Conservation (phyloP, 208 protist species). For the Phytomonas francai region DNA sequence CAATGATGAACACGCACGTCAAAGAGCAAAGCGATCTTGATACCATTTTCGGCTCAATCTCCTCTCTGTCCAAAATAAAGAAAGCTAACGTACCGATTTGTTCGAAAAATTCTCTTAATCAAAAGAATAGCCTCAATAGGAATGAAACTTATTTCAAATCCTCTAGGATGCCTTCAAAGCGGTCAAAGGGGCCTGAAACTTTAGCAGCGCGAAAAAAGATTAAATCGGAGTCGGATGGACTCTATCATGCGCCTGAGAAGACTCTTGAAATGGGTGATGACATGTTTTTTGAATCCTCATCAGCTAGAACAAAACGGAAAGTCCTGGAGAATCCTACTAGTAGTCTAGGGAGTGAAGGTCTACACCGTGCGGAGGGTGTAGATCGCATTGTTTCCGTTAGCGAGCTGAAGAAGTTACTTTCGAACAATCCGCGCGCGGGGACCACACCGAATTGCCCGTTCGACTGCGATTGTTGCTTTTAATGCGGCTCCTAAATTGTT, state of each 20-base stretch:
- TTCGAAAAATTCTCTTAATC: neutral
- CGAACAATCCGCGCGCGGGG: conserved; percentile 56
- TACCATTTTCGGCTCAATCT: neutral
- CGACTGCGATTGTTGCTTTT: conserved; percentile 89
- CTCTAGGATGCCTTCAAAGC: neutral
- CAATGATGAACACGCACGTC: neutral
- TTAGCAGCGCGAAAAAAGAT: neutral
- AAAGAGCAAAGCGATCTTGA: neutral
- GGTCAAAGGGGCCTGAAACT: neutral
- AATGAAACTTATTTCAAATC: neutral
- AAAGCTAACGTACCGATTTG: neutral
- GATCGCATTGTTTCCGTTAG: conserved; percentile 68
- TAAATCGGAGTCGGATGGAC: conserved; percentile 31
- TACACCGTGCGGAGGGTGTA: conserved; percentile 55
- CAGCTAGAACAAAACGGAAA: conserved; percentile 17
- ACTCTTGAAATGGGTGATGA: conserved; percentile 68
- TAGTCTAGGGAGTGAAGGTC: neutral
- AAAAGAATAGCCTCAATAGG: neutral
- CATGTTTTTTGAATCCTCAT: conserved; percentile 55
- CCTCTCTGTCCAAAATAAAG: neutral
- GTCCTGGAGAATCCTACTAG: neutral
- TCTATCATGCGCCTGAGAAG: conserved; percentile 74
- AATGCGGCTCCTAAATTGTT: conserved; percentile 5
- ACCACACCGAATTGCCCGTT: conserved; percentile 87
- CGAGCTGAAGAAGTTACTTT: conserved; percentile 75